phyloP scores from a whole-genome alignment of 192 early-diverging fungal species.

The Rhizoclosmatium sp. region DNA sequence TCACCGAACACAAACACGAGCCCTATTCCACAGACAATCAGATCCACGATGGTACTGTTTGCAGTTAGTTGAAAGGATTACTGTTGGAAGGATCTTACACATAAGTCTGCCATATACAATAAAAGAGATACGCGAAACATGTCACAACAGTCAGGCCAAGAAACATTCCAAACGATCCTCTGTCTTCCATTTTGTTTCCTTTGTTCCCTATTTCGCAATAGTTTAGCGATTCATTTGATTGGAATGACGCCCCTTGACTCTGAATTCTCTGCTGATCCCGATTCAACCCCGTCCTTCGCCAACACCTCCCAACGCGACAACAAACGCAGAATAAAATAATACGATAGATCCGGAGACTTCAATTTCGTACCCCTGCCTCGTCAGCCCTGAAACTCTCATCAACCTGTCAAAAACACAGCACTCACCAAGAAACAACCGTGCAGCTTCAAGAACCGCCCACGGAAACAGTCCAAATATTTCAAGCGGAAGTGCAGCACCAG shows the following conservation, averaged over 20 bases:
- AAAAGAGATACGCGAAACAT: slow-evolving; percentile 40
- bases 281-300: background rate
- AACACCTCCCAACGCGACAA: background rate
- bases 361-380: too few relatives aligned
- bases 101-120: slow-evolving; percentile 48
- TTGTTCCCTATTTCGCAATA: slow-evolving; percentile 13
- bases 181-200: slow-evolving; percentile 53
- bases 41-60: slow-evolving; percentile 37
- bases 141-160: slow-evolving; percentile 35
- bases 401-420: background rate
- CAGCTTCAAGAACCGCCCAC: slow-evolving; percentile 36
- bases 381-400: background rate
- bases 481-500: slow-evolving; percentile 29
- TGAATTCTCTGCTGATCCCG: background rate
- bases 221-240: too few relatives aligned
- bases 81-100: slow-evolving; percentile 34
- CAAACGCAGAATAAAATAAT: background rate
- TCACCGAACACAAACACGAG: slow-evolving; percentile 16
- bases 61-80: background rate
- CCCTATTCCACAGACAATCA: slow-evolving; percentile 23
- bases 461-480: slow-evolving; percentile 45
- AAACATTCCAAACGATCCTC: slow-evolving; percentile 33
- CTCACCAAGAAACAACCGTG: slow-evolving; percentile 45
- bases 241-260: too few relatives aligned
- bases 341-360: too few relatives aligned